These are phyloP conservation scores for Adansonia madagascariensis DNA, from an alignment of 441 rosid genomes.

Conservation along the genomic window DNA sequence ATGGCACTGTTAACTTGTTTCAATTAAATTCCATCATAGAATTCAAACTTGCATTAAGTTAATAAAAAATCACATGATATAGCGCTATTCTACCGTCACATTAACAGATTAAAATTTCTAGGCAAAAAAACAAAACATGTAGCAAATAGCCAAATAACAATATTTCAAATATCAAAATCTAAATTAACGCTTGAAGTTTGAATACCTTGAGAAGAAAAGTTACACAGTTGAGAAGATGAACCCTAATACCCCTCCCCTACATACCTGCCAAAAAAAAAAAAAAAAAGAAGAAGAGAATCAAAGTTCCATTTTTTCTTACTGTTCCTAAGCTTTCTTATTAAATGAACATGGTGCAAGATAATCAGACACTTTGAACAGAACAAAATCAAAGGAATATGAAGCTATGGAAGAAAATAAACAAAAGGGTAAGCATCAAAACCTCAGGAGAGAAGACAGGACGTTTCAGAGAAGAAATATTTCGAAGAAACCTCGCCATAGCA, in stretches of 20 bases:
- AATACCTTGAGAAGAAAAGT: slow-evolving; percentile 72
- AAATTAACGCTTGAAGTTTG: not conserved
- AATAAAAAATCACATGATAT: not conserved
- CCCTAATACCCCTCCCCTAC: slow-evolving; percentile 49
- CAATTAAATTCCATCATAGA: not conserved
- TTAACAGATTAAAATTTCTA: not conserved
- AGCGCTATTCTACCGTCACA: not conserved
- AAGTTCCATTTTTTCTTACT: not conserved
- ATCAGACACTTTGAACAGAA: not conserved
- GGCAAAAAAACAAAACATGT: not conserved
- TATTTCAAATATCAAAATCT: not conserved
- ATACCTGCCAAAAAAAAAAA: slow-evolving; percentile 46
- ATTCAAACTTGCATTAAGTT: not conserved
- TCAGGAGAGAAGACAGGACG: slow-evolving; percentile 50
- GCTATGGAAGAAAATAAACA: not conserved
- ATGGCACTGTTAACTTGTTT: not conserved
- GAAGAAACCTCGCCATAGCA: slow-evolving; percentile 75
- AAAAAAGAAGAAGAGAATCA: not conserved
- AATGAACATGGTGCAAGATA: not conserved
- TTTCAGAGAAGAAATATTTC: slow-evolving; percentile 51
- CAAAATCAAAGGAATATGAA: not conserved
- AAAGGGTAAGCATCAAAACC: slow-evolving; percentile 39
- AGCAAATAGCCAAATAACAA: not conserved
- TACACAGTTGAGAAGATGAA: slow-evolving; percentile 49
- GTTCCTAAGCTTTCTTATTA: not conserved